Evolutionary conservation across 116 monocot species (phyloP).

Genomic region (Zostera marina): DNA sequence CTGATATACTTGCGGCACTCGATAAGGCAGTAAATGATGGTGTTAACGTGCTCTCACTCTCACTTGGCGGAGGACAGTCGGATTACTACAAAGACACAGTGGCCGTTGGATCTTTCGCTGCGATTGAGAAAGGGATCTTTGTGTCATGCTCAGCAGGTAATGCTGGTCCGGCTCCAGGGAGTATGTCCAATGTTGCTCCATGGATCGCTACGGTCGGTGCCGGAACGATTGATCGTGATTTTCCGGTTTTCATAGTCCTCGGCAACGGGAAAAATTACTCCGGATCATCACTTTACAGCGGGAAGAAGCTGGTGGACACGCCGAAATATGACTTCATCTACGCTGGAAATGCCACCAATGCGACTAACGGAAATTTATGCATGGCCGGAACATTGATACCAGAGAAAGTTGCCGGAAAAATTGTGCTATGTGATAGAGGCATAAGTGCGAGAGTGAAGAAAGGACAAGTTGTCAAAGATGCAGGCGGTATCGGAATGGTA

Average conservation of each 20-base stretch:
- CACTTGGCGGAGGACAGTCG: constrained; percentile 1
- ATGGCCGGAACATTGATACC: constrained; percentile 13
- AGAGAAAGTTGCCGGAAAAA: constrained; percentile 29
- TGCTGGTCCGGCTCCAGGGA: constrained; percentile 1
- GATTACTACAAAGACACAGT: constrained; percentile 1
- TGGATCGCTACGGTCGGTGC: constrained; percentile 20
- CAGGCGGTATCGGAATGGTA: constrained; percentile 34
- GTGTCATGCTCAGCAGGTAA: constrained; percentile 6
- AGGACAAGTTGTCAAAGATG: constrained; percentile 19
- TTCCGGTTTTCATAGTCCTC: constrained; percentile 5
- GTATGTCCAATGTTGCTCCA: constrained; percentile 13
- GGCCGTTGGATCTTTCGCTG: constrained; percentile 12
- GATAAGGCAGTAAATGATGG: constrained; percentile 14
- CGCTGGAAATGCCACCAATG: constrained; percentile 7
- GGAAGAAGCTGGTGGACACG: not conserved
- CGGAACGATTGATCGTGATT: constrained; percentile 11
- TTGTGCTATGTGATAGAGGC: constrained; percentile 30
- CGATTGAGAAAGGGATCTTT: constrained; percentile 6
- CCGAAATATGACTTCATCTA: not conserved
- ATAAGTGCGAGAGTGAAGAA: constrained; percentile 17
- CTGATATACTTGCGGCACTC: constrained; percentile 13
- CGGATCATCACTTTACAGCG: constrained; percentile 3
- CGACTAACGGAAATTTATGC: constrained; percentile 18
- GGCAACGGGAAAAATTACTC: constrained; percentile 7
- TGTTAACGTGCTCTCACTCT: constrained; percentile 9